These are phyloP conservation scores for Pholiota adiposa DNA, from an alignment of 1,284 basidiomycete species.

Conservation along the genomic window DNA sequence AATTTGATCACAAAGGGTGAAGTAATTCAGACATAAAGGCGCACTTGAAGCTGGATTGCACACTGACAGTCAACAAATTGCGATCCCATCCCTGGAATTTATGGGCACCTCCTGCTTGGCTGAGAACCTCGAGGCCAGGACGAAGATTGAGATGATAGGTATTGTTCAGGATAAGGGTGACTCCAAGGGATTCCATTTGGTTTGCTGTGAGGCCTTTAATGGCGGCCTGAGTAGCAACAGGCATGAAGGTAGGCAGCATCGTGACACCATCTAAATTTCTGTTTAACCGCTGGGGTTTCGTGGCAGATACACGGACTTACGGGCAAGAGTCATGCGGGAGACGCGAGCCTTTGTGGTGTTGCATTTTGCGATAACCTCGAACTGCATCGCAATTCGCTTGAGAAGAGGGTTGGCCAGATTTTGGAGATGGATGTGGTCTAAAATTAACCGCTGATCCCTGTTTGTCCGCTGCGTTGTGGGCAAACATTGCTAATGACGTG, in stretches of 20 bases:
- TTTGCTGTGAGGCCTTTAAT: conserved; percentile 87
- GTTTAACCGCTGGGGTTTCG: background rate
- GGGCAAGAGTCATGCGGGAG: conserved; percentile 73
- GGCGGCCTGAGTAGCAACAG: conserved; percentile 86
- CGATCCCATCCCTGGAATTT: conserved; percentile 83
- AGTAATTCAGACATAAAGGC: conserved; percentile 6
- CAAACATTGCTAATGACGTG: conserved; percentile 12
- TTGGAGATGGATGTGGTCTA: conserved; percentile 8
- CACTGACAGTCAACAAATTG: conserved; percentile 77
- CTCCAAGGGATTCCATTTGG: conserved; percentile 79
- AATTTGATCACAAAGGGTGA: background rate
- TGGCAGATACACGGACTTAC: conserved; percentile 43
- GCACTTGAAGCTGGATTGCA: conserved; percentile 4
- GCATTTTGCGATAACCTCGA: conserved; percentile 79
- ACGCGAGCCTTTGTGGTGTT: conserved; percentile 78
- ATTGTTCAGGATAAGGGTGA: conserved; percentile 83
- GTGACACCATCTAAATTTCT: conserved; percentile 68
- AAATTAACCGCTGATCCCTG: conserved; percentile 13
- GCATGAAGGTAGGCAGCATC: conserved; percentile 88
- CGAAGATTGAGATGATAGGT: conserved; percentile 85
- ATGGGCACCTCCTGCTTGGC: conserved; percentile 79
- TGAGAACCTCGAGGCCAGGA: conserved; percentile 74
- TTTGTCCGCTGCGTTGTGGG: conserved; percentile 4
- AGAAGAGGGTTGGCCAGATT: conserved; percentile 22
- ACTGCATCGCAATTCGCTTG: conserved; percentile 59